A percentile compares a stretch with the other conserved stretches of the same genome.
These are phyloP conservation scores for Diaporthe nobilis DNA, from an alignment of 2,329 filamentous ascomycete genomes.

Conservation along the genomic window DNA sequence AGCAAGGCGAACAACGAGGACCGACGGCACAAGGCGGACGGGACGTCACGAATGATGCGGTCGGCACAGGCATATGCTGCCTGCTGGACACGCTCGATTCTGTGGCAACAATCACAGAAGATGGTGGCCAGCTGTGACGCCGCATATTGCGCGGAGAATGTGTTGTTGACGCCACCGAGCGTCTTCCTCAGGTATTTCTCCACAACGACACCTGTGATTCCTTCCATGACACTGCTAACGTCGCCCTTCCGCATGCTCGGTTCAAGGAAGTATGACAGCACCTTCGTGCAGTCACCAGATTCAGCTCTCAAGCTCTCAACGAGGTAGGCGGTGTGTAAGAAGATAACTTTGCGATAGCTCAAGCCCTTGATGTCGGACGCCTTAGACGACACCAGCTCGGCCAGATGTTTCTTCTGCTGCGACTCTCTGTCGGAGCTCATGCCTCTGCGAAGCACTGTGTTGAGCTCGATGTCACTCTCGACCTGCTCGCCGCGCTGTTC, in stretches of 20 bases:
- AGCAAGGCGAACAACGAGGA: conserved; percentile 92
- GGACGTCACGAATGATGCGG: conserved; percentile 85
- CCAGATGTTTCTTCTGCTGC: conserved; percentile 85
- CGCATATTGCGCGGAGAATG: conserved; percentile 92
- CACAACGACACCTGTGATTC: conserved; percentile 77
- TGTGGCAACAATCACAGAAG: conserved; percentile 92
- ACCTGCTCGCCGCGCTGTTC: conserved; percentile 91
- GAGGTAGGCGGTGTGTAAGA: conserved; percentile 89
- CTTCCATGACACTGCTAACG: conserved; percentile 75
- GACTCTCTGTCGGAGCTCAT: conserved; percentile 83
- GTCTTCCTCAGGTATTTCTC: conserved; percentile 85
- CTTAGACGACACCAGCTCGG: conserved; percentile 80
- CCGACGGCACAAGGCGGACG: conserved; percentile 90
- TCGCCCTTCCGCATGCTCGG: conserved; percentile 80
- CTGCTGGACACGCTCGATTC: conserved; percentile 91
- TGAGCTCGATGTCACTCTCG: conserved; percentile 97
- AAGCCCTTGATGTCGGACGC: conserved; percentile 84
- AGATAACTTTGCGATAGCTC: conserved; percentile 92
- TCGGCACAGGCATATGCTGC: conserved; percentile 88
- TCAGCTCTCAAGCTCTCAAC: conserved; percentile 91
- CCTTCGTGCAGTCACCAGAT: conserved; percentile 90
- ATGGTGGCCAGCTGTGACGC: conserved; percentile 88
- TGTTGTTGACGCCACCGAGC: conserved; percentile 77
- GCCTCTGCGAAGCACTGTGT: conserved; percentile 90
- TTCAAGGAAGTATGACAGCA: conserved; percentile 94